Base-by-base conservation (phyloP, 345 rosid species). In the Trapa bicornis region DNA sequence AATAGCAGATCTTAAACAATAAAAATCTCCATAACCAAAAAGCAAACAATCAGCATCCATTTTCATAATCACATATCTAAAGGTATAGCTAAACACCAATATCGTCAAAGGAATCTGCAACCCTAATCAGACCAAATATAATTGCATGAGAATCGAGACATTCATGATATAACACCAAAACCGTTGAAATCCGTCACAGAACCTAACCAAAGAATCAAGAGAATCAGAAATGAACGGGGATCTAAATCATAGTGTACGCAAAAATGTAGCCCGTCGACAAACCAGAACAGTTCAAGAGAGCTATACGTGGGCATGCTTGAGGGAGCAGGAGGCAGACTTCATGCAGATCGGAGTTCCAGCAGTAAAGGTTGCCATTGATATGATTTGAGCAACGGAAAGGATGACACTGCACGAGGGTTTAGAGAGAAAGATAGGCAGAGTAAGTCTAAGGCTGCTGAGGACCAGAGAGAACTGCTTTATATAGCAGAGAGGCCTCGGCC, bases 291-390 rank as follows among this genome's bases (percentile, higher is more conserved):
- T 0, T 17, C 58, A n/a, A 15, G 32, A 65, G 65, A 53, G 32
- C 35, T 13, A 56, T 12, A 71, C 73, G 68, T 39, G 64, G 22
- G 73, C 36, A 68, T 0, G 67, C 48, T 50, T 70, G 61, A 70
- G 33, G 52, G 68, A 65, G 68, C 68, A 41, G 35, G 68, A 65
- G 37, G 37, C 73, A 39, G 67, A n/a, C 56, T 65, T 71, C 48
- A 71, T 35, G 72, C 66, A 22, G 62, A 61, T 47, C n/a, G 56
- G 65, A 36, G 63, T 35, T 64, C 73, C 64, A 52, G 73, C 16
- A 53, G 0, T 64, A 5, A 38, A 4, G 12, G 73, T 64, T 32
- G 73, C 68, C 73, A 71, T 71, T 11, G 68, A 15, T 33, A 17
- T n/a, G 38, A 22, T 37, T 45, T 9, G 47, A 45, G 47, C 47